phyloP scores from a whole-genome alignment of 352 stramenopile genomes.

The Phytophthora megakarya region DNA sequence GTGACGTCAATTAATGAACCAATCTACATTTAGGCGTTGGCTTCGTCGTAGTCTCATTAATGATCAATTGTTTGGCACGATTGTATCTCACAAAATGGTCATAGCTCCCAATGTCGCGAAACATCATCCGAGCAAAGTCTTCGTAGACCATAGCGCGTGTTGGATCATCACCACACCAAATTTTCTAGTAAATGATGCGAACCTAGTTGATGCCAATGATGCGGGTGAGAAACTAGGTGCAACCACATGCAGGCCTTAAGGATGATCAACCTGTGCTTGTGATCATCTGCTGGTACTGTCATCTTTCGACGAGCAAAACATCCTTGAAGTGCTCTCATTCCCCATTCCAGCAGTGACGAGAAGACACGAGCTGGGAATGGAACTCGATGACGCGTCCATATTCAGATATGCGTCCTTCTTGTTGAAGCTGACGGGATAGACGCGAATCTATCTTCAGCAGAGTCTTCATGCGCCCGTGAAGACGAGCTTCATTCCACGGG shows the following conservation, averaged over 20 bases:
- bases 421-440: constrained; percentile 4
- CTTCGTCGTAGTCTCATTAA: background rate
- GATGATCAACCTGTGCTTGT: background rate
- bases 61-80: constrained; percentile 3
- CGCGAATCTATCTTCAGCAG: constrained; percentile 16
- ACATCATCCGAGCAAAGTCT: constrained; percentile 7
- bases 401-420: background rate
- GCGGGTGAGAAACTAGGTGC: constrained; percentile 1
- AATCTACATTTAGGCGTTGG: background rate
- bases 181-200: constrained; percentile 3
- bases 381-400: background rate
- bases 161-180: background rate
- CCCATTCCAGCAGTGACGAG: constrained; percentile 27
- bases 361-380: constrained; percentile 20
- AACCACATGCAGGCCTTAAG: background rate
- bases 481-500: background rate
- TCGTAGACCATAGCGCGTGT: background rate
- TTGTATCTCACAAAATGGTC: constrained; percentile 2
- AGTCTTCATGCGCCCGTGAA: constrained; percentile 10
- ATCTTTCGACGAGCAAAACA: constrained; percentile 25
- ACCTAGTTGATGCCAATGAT: background rate
- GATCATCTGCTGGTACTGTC: constrained; percentile 15
- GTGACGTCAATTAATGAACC: no score
- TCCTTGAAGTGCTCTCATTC: constrained; percentile 23
- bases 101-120: background rate